phyloP scores from a whole-genome alignment of 2,329 filamentous ascomycete species.

The Metarhizium robertsii region DNA sequence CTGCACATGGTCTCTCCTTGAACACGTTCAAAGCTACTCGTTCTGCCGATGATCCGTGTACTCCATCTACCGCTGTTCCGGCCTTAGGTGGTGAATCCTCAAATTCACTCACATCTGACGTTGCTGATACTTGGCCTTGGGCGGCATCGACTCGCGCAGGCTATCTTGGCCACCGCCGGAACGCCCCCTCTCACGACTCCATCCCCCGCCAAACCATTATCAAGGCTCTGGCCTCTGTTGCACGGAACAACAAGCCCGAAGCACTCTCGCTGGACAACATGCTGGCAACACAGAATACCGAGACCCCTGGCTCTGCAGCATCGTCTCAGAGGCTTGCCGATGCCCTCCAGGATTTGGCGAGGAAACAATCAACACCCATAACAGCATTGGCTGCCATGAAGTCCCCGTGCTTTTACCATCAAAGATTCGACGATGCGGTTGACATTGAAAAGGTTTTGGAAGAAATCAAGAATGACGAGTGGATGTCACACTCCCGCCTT shows the following conservation, averaged over 20 bases:
- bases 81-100: constrained; percentile 16
- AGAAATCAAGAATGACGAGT: constrained; percentile 83
- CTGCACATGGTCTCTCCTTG: constrained; percentile 11
- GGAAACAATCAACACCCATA: constrained; percentile 24
- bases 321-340: constrained; percentile 56
- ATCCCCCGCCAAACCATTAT: constrained; percentile 73
- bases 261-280: constrained; percentile 54
- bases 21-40: constrained; percentile 12
- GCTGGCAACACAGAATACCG: constrained; percentile 35
- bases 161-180: constrained; percentile 31
- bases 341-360: constrained; percentile 45
- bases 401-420: constrained; percentile 96
- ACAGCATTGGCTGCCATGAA: constrained; percentile 56
- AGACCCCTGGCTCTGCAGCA: constrained; percentile 32
- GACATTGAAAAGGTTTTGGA: constrained; percentile 92
- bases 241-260: constrained; percentile 51
- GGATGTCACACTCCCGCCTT: constrained; percentile 84
- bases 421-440: constrained; percentile 91
- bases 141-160: neutral
- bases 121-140: constrained; percentile 1
- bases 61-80: constrained; percentile 15
- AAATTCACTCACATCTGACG: constrained; percentile 1
- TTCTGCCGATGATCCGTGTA: constrained; percentile 10
- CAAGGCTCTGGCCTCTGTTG: constrained; percentile 66
- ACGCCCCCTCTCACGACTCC: constrained; percentile 47